Evolutionary conservation across 768 basidiomycete species (phyloP).

Genomic region (Lactarius psammicola): DNA sequence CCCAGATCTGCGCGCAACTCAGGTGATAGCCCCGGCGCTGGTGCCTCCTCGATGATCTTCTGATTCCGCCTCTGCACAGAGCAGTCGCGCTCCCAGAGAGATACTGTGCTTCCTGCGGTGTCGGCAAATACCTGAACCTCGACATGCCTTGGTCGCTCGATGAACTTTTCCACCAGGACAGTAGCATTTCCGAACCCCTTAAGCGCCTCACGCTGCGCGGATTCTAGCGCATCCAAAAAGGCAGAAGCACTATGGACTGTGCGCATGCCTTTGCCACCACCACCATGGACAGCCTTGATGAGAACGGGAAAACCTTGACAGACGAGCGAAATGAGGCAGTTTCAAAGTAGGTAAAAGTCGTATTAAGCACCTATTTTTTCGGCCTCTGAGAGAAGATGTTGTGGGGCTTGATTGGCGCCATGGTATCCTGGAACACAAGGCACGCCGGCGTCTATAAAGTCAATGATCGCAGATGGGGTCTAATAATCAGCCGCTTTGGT

Average conservation of each 20-base stretch:
- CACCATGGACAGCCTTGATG: slow-evolving; percentile 96
- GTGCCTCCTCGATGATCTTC: slow-evolving; percentile 96
- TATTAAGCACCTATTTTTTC: slow-evolving; percentile 58
- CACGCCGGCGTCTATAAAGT: slow-evolving; percentile 68
- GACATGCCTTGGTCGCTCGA: slow-evolving; percentile 83
- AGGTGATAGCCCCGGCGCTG: slow-evolving; percentile 81
- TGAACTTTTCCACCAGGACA: slow-evolving; percentile 87
- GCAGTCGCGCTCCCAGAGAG: slow-evolving; percentile 94
- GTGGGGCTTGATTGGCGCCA: slow-evolving; percentile 72
- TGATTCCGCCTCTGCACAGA: slow-evolving; percentile 91
- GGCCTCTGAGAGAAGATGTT: slow-evolving; percentile 67
- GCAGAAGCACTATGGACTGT: slow-evolving; percentile 64
- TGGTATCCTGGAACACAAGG: slow-evolving; percentile 96
- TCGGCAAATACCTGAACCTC: slow-evolving; percentile 97
- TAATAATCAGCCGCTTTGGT: slow-evolving; percentile 5
- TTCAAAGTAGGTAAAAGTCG: background rate
- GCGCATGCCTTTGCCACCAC: slow-evolving; percentile 96
- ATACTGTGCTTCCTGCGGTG: slow-evolving; percentile 72
- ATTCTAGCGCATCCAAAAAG: slow-evolving; percentile 76
- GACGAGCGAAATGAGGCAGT: background rate
- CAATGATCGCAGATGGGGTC: background rate
- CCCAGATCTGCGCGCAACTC: slow-evolving; percentile 80
- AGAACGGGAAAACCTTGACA: slow-evolving; percentile 78
- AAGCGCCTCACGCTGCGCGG: slow-evolving; percentile 85
- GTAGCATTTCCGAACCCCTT: slow-evolving; percentile 87